Evolutionary conservation across 2,329 filamentous ascomycete genomes (phyloP).

Genomic region (Ophiosphaerella herpotricha): DNA sequence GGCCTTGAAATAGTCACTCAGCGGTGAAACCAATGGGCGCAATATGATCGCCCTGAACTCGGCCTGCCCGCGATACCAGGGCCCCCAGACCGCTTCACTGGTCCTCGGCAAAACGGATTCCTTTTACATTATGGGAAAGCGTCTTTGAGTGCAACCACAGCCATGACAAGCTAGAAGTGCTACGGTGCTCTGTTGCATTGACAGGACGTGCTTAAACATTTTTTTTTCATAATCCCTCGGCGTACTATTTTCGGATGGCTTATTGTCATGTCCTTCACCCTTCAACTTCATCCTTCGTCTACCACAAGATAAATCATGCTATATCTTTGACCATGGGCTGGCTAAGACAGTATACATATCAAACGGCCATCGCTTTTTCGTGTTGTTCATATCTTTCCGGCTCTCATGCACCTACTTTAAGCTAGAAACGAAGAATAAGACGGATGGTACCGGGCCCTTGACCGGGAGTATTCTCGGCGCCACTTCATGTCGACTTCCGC

Average conservation of each 20-base stretch:
- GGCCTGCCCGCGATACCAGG: constrained; percentile 17
- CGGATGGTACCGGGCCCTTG: constrained; percentile 16
- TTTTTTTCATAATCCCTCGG: no score
- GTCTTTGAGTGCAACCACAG: constrained; percentile 19
- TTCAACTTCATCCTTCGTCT: no score
- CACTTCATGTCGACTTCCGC: constrained; percentile 22
- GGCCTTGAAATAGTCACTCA: constrained; percentile 11
- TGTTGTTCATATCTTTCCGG: background rate
- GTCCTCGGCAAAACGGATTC: no score
- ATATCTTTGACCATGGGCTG: no score
- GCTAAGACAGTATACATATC: background rate
- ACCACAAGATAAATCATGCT: no score
- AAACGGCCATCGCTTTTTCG: background rate
- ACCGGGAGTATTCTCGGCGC: constrained; percentile 16
- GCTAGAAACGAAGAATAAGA: constrained; percentile 15
- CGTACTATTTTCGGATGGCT: no score
- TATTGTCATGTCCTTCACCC: no score
- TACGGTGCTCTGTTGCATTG: constrained; percentile 13
- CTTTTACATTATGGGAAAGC: constrained; percentile 20
- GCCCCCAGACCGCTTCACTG: constrained; percentile 16
- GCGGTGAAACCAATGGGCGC: constrained; percentile 14
- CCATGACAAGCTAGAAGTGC: constrained; percentile 1
- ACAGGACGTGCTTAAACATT: no score
- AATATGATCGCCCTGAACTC: constrained; percentile 12
- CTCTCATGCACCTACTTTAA: constrained; percentile 22